Percentiles rank a stretch among this genome's conserved stretches.
These are phyloP conservation scores for Pseudogymnoascus sp. DNA, from an alignment of 2,329 filamentous ascomycete species.

Conservation along the genomic window DNA sequence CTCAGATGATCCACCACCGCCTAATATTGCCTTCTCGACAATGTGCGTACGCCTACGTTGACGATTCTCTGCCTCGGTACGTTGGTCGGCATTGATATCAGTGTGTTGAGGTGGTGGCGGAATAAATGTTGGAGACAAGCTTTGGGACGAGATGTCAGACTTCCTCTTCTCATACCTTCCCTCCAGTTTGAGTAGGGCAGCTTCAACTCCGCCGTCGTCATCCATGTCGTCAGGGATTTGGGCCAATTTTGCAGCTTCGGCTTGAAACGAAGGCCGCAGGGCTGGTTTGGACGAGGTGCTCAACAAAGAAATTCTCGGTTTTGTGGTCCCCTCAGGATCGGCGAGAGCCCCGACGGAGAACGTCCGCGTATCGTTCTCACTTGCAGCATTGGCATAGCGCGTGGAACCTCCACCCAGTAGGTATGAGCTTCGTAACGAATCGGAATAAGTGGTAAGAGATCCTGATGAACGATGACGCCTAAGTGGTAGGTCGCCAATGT, in stretches of 20 bases:
- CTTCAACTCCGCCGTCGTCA: conserved; percentile 82
- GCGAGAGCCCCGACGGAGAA: conserved; percentile 55
- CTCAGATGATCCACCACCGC: conserved; percentile 24
- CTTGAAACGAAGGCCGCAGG: conserved; percentile 75
- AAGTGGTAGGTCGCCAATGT: conserved; percentile 50
- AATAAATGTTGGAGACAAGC: conserved; percentile 12
- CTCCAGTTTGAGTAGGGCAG: conserved; percentile 86
- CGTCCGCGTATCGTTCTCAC: conserved; percentile 32
- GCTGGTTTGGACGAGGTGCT: conserved; percentile 56
- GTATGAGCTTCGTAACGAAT: conserved; percentile 53
- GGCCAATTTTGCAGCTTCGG: conserved; percentile 77
- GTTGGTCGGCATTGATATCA: not conserved
- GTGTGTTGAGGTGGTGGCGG: conserved; percentile 11
- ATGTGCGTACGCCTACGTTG: conserved; percentile 42
- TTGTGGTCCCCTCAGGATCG: conserved; percentile 33
- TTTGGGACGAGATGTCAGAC: conserved; percentile 21
- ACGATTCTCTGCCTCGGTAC: conserved; percentile 32
- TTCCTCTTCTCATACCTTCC: conserved; percentile 64
- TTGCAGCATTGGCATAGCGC: conserved; percentile 40
- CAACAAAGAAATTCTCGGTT: conserved; percentile 46
- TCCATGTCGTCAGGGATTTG: conserved; percentile 75
- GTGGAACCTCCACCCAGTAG: conserved; percentile 34
- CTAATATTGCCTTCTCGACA: conserved; percentile 34
- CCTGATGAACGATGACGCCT: conserved; percentile 51
- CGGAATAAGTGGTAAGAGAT: conserved; percentile 53